phyloP scores from a whole-genome alignment of 192 early-diverging fungal genomes.

The Ambispora gerdemannii region DNA sequence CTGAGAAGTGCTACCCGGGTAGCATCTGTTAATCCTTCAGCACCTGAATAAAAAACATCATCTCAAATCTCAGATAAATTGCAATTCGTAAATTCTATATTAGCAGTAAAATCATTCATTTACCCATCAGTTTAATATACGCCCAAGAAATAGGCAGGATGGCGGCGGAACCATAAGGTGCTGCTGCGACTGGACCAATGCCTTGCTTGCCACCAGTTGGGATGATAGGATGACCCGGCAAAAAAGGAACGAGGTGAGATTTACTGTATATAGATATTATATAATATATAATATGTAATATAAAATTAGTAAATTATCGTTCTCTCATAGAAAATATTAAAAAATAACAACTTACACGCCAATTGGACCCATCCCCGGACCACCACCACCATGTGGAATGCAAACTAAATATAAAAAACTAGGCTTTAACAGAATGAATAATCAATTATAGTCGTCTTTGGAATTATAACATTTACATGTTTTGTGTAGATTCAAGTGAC shows the following conservation, averaged over 20 bases:
- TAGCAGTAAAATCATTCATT: not conserved
- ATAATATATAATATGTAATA: not conserved
- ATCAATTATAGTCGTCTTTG: not conserved
- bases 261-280: conserved; percentile 46
- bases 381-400: conserved; percentile 98
- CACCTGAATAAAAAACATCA: too few relatives aligned
- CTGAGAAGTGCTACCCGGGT: conserved; percentile 92
- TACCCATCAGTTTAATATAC: conserved; percentile 96
- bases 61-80: too few relatives aligned
- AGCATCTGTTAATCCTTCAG: conserved; percentile 80
- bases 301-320: not conserved
- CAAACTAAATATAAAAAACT: conserved; percentile 41
- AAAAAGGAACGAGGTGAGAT: conserved; percentile 83
- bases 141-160: conserved; percentile 99
- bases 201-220: conserved; percentile 67
- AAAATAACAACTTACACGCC: conserved; percentile 65
- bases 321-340: not conserved
- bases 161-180: conserved; percentile 92
- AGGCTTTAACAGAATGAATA: not conserved
- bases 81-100: not conserved
- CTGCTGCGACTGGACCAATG: conserved; percentile 93
- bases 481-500: conserved; percentile 99
- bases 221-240: conserved; percentile 90
- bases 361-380: conserved; percentile 97
- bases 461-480: conserved; percentile 55